Percentiles rank a stretch among this genome's conserved stretches.
Conservation (phyloP, 2,329 filamentous ascomycete species). For the Arachnomyces sp. region DNA sequence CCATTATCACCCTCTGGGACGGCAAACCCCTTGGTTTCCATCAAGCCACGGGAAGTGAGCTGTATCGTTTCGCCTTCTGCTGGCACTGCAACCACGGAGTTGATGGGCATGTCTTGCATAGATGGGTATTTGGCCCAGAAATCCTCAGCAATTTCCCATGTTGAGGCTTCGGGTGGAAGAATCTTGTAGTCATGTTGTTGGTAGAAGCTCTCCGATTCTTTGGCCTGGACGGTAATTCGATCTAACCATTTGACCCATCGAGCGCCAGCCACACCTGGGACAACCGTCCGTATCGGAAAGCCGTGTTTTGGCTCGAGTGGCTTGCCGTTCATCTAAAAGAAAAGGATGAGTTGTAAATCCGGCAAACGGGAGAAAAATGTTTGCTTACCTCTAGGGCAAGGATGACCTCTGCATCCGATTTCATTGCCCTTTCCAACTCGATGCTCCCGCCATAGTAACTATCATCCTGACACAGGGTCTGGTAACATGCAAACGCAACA, state of each 20-base stretch:
- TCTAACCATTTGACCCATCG: constrained; percentile 51
- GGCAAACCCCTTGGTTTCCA: constrained; percentile 49
- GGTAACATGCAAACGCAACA: constrained; percentile 49
- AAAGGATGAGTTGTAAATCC: background rate
- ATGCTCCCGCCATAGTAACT: constrained; percentile 52
- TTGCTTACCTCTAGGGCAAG: constrained; percentile 39
- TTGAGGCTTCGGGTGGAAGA: constrained; percentile 44
- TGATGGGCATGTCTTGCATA: constrained; percentile 49
- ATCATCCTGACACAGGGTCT: constrained; percentile 47
- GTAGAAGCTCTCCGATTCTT: constrained; percentile 48
- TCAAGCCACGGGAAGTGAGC: constrained; percentile 30
- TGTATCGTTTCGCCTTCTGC: constrained; percentile 36
- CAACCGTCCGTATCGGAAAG: constrained; percentile 44
- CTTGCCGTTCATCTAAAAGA: constrained; percentile 40
- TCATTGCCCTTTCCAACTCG: constrained; percentile 39
- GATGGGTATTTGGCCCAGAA: constrained; percentile 46
- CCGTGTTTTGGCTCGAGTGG: constrained; percentile 43
- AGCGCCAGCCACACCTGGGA: constrained; percentile 47
- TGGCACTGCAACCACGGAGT: constrained; percentile 46
- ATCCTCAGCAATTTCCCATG: constrained; percentile 40
- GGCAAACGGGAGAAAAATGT: background rate
- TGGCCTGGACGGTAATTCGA: constrained; percentile 42
- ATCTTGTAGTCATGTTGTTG: constrained; percentile 54
- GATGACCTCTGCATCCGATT: constrained; percentile 38
- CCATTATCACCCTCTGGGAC: constrained; percentile 46